phyloP scores from a whole-genome alignment of 169 alveolate species.

The Hammondia hammondi region DNA sequence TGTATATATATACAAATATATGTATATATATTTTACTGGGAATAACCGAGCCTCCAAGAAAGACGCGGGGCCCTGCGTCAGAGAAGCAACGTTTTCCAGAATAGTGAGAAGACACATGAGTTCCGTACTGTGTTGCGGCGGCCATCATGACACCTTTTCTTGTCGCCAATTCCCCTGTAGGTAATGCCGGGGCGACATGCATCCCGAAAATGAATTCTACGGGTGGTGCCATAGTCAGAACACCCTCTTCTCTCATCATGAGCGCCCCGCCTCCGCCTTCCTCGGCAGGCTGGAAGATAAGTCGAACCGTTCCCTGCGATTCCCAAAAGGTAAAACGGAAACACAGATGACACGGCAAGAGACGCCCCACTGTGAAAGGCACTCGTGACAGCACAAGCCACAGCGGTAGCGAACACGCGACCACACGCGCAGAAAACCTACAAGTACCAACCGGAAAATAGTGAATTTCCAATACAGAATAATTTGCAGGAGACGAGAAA shows the following conservation, averaged over 20 bases:
- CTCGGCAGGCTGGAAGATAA: slow-evolving; percentile 75
- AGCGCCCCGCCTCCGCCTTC: slow-evolving; percentile 72
- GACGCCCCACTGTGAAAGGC: too few relatives aligned
- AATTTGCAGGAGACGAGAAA: too few relatives aligned
- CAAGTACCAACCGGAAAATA: too few relatives aligned
- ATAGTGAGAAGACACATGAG: not conserved
- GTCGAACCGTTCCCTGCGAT: slow-evolving; percentile 72
- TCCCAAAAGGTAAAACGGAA: not conserved
- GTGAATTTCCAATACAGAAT: too few relatives aligned
- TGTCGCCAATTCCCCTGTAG: slow-evolving; percentile 63
- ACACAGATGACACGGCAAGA: not conserved
- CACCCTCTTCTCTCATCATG: slow-evolving; percentile 69
- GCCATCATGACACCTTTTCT: slow-evolving; percentile 63
- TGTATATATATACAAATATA: not conserved
- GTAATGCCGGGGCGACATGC: slow-evolving; percentile 61
- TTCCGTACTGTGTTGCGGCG: slow-evolving; percentile 49
- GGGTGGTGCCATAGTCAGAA: slow-evolving; percentile 30
- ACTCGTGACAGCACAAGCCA: too few relatives aligned
- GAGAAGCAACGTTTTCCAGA: not conserved
- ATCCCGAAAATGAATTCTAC: slow-evolving; percentile 50
- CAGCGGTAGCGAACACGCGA: too few relatives aligned
- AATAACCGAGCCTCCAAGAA: not conserved
- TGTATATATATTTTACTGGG: not conserved
- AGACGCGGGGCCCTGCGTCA: not conserved
- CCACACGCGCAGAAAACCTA: too few relatives aligned